Base-by-base conservation (phyloP, 768 basidiomycete species). In the Porphyrellus cyaneotinctus region DNA sequence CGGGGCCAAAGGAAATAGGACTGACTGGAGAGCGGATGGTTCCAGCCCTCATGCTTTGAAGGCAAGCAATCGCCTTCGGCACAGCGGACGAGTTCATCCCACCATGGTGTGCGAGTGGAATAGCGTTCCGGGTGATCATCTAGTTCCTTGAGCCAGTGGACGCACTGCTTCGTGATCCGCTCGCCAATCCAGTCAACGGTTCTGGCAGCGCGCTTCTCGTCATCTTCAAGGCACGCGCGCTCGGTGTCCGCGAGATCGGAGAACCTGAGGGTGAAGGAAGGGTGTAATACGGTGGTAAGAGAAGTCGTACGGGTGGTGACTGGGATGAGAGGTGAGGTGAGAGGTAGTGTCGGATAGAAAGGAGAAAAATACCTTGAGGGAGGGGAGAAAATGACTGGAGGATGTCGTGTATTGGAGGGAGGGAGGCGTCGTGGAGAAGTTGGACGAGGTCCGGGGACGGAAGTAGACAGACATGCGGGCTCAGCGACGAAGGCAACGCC, bases 101-200 rank as follows among this genome's bases (percentile, higher is more conserved):
- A 93, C 91, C 91, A 93, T 1, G 89, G 90, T 11, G 87, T 82
- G 45, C 79, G 73, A 39, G 72, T 49, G 1, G 60, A 43, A 37
- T 78, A 71, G 33, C 67, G 71, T 41, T 77, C 74, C 12, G 71
- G 72, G 4, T 70, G 53, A 28, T 69, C 74, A 53, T 87, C 82
- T 39, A 84, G 63, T 61, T 87, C 82, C 37, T 83, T 81, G 28
- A 88, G 77, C 91, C 91, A 93, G 64, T 76, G 79, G 9, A 77
- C 69, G 53, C 83, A 84, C 51, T 82, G 77, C 55, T 75, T 77
- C 37, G 74, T 70, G 49, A 92, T 83, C 43, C 91, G 82, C 12
- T 81, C 80, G 33, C 86, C 79, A 57, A 93, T 85, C 91, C 91
- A 93, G 71, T 93, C 91, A 59, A 92, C 78, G n/a, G 81, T 85